Evolutionary conservation across 2,329 filamentous ascomycete species (phyloP).

Genomic region (Cadophora gregata): DNA sequence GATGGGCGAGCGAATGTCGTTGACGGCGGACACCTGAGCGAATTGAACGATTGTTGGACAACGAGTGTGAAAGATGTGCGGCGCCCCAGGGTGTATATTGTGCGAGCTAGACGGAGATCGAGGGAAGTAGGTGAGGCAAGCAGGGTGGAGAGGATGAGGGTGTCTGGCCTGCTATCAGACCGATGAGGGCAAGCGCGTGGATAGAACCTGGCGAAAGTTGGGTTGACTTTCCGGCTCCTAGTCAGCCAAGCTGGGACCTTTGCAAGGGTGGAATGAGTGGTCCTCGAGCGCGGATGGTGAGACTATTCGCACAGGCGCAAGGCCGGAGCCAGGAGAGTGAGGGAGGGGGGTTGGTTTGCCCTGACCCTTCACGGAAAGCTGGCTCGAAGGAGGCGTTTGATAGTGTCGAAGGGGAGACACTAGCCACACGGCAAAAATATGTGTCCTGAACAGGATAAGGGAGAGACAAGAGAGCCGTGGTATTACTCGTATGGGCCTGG

Average conservation of each 20-base stretch:
- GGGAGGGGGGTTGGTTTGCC: slow-evolving; percentile 19
- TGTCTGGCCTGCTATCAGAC: slow-evolving; percentile 30
- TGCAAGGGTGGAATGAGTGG: slow-evolving; percentile 21
- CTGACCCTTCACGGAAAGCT: slow-evolving; percentile 21
- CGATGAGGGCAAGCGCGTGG: slow-evolving; percentile 26
- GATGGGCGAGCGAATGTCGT: slow-evolving; percentile 28
- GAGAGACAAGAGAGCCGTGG: not conserved
- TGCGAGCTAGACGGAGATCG: slow-evolving; percentile 32
- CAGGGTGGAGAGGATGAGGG: slow-evolving; percentile 20
- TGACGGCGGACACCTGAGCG: slow-evolving; percentile 25
- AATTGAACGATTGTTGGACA: slow-evolving; percentile 32
- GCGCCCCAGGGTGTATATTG: slow-evolving; percentile 37
- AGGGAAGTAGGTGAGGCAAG: slow-evolving; percentile 23
- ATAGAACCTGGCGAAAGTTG: slow-evolving; percentile 18
- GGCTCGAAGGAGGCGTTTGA: slow-evolving; percentile 21
- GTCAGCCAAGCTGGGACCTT: slow-evolving; percentile 14
- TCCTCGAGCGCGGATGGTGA: slow-evolving; percentile 11
- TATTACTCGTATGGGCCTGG: not conserved
- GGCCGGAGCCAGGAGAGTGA: slow-evolving; percentile 5
- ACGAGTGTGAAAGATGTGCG: slow-evolving; percentile 33
- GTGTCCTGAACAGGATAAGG: not conserved
- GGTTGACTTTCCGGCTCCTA: slow-evolving; percentile 9
- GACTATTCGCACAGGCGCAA: slow-evolving; percentile 17
- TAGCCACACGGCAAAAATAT: not conserved
- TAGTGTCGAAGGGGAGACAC: slow-evolving; percentile 14